A percentile compares a stretch with the other conserved stretches of the same genome.
These are phyloP conservation scores for Babesia sp. DNA, from an alignment of 169 alveolate genomes.

Conservation along the genomic window DNA sequence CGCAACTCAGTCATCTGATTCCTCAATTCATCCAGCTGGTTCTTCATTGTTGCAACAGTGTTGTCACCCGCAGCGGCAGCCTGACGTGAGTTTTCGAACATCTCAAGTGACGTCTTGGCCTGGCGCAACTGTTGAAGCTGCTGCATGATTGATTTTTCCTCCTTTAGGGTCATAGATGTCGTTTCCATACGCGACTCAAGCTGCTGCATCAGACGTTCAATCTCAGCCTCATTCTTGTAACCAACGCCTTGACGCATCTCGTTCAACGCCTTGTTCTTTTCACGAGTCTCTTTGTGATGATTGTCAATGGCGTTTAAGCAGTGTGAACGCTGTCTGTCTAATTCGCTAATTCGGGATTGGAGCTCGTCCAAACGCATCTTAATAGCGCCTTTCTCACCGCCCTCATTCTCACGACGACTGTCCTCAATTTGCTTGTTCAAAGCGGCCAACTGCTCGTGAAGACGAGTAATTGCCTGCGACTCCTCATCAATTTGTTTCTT, in stretches of 20 bases:
- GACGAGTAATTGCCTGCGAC: conserved; percentile 27
- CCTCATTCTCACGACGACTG: conserved; percentile 68
- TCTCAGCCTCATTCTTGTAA: conserved; percentile 72
- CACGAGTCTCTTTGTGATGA: conserved; percentile 72
- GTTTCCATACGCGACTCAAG: conserved; percentile 77
- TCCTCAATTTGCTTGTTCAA: conserved; percentile 64
- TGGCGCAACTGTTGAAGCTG: conserved; percentile 73
- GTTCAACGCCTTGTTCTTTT: conserved; percentile 64
- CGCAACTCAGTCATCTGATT: conserved; percentile 52
- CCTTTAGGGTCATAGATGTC: conserved; percentile 75
- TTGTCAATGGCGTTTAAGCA: conserved; percentile 69
- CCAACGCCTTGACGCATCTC: conserved; percentile 72
- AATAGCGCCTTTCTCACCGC: conserved; percentile 71
- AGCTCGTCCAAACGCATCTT: conserved; percentile 67
- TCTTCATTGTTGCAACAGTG: conserved; percentile 46
- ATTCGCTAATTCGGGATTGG: conserved; percentile 67
- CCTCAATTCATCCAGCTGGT: conserved; percentile 57
- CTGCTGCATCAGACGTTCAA: conserved; percentile 70
- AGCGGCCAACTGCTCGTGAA: conserved; percentile 64
- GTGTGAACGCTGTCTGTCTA: conserved; percentile 69
- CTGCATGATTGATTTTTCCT: conserved; percentile 74
- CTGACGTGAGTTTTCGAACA: conserved; percentile 66
- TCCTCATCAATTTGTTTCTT: conserved; percentile 64
- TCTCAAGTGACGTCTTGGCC: conserved; percentile 68
- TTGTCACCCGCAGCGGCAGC: conserved; percentile 57